Conservation (phyloP, 352 stramenopile species). For the Phytophthora idaei region DNA sequence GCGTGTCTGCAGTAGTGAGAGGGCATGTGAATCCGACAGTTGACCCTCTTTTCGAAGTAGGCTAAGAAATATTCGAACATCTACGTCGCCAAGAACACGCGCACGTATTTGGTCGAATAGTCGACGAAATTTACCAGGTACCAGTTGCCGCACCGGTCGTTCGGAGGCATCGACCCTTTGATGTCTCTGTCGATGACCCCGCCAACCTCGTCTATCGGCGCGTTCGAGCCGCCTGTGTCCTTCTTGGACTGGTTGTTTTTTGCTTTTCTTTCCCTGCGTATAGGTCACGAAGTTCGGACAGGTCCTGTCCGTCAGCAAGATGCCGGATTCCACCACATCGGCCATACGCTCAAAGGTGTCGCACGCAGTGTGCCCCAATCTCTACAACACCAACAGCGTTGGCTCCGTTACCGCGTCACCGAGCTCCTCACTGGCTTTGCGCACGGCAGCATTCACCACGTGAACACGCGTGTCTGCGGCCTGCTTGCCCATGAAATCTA, state of each 20-base stretch:
- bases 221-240: background rate
- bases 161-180: slow-evolving; percentile 11
- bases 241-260: slow-evolving; percentile 13
- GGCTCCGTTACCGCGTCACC: slow-evolving; percentile 1
- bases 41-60: background rate
- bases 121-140: slow-evolving; percentile 20
- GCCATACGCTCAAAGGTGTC: slow-evolving; percentile 10
- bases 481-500: slow-evolving; percentile 6
- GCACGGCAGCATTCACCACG: background rate
- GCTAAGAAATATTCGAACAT: background rate
- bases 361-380: slow-evolving; percentile 3
- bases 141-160: slow-evolving; percentile 4
- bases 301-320: background rate
- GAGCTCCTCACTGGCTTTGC: background rate
- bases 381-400: background rate
- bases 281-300: slow-evolving; percentile 10
- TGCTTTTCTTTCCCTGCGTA: background rate
- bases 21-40: background rate
- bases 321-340: background rate
- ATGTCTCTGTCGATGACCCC: slow-evolving; percentile 18
- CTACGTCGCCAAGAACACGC: background rate
- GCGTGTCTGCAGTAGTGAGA: background rate
- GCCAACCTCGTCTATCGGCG: slow-evolving; percentile 11
- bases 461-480: background rate
- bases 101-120: background rate